These are phyloP conservation scores for Bruguiera gymnorhiza DNA, from an alignment of 345 rosid genomes.

Conservation along the genomic window DNA sequence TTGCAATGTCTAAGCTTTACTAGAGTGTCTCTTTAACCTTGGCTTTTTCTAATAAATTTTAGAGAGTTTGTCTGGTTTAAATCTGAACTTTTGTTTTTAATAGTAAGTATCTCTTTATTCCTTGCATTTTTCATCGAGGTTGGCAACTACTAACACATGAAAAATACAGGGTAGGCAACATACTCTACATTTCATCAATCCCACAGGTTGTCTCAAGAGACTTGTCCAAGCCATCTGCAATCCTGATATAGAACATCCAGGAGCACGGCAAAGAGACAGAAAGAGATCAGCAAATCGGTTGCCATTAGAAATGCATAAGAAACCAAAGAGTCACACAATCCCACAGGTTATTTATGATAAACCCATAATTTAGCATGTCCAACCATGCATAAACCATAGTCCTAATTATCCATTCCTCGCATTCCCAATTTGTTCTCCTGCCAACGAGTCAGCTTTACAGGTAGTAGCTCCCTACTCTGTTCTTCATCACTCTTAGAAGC, in stretches of 20 bases:
- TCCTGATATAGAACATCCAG: not conserved
- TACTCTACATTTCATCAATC: too few species aligned
- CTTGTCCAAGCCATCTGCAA: too few species aligned
- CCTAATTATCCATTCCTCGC: conserved; percentile 21
- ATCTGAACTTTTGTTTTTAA: too few species aligned
- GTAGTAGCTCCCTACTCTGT: conserved; percentile 8
- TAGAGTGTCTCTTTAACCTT: too few species aligned
- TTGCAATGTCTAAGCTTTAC: too few species aligned
- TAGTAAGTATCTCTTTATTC: too few species aligned
- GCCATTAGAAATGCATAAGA: conserved; percentile 13
- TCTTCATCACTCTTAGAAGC: conserved; percentile 4
- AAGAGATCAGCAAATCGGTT: not conserved
- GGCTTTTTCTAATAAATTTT: too few species aligned
- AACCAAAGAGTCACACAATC: conserved; percentile 16
- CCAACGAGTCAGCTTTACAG: conserved; percentile 39
- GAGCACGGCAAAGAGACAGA: not conserved
- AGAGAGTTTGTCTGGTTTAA: too few species aligned
- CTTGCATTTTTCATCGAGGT: too few species aligned
- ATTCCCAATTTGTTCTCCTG: conserved; percentile 24
- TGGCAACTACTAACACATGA: too few species aligned
- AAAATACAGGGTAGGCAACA: too few species aligned
- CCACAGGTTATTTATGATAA: conserved; percentile 24
- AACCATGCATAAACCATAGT: conserved; percentile 13
- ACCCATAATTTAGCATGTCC: conserved; percentile 15
- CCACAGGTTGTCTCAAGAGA: too few species aligned